Evolutionary conservation across 345 rosid species (phyloP).

Genomic region (Passiflora organensis): DNA sequence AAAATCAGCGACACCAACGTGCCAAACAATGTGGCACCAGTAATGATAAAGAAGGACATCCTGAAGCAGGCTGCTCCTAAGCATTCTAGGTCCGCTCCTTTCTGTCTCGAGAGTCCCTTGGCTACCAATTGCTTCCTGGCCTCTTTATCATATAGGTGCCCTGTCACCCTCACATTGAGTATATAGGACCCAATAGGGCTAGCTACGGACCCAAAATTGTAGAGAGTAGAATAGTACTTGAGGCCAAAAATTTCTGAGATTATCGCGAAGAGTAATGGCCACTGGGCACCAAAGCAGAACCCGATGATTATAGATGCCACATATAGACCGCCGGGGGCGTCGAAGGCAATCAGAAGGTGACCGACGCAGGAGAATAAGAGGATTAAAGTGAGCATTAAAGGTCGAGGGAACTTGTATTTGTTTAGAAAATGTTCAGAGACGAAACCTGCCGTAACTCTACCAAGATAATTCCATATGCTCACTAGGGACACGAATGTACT

Average conservation of each 20-base stretch:
- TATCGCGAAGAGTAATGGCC: constrained; percentile 54
- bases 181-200: constrained; percentile 60
- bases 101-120: constrained; percentile 18
- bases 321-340: constrained; percentile 39
- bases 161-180: constrained; percentile 47
- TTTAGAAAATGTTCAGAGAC: constrained; percentile 41
- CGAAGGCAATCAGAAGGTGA: constrained; percentile 45
- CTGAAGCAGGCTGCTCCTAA: constrained; percentile 47
- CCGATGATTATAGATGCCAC: constrained; percentile 50
- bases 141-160: constrained; percentile 52
- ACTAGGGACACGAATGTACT: constrained; percentile 54
- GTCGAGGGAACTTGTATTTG: constrained; percentile 46
- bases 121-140: constrained; percentile 45
- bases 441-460: constrained; percentile 50
- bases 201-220: constrained; percentile 53
- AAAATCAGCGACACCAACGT: constrained; percentile 41
- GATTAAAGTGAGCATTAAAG: constrained; percentile 39
- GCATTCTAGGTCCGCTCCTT: constrained; percentile 36
- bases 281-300: constrained; percentile 57
- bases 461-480: constrained; percentile 63
- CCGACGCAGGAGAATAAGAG: constrained; percentile 45
- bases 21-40: constrained; percentile 49
- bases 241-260: constrained; percentile 63
- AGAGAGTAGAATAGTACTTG: constrained; percentile 56
- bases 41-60: constrained; percentile 47